Conservation (phyloP, 1,139 yeast species). For the Kodamaea anthophila region DNA sequence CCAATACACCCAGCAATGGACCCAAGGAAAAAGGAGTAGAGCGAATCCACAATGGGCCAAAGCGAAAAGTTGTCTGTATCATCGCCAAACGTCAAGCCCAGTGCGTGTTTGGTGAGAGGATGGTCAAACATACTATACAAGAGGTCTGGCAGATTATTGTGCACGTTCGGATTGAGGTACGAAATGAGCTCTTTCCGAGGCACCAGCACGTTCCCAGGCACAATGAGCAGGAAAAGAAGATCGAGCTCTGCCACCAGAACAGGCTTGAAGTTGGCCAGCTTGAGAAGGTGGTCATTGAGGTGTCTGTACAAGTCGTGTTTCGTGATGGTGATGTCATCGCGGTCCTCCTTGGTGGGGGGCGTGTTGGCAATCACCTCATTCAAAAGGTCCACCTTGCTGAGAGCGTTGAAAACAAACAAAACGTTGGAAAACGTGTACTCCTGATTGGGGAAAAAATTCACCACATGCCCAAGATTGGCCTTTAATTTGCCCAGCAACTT, state of each 20-base stretch:
- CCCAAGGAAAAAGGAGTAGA: constrained; percentile 84
- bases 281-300: constrained; percentile 46
- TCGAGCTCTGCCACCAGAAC: constrained; percentile 39
- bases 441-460: constrained; percentile 30
- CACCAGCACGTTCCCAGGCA: constrained; percentile 38
- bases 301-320: constrained; percentile 38
- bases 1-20: constrained; percentile 97
- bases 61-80: constrained; percentile 39
- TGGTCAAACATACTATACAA: constrained; percentile 39
- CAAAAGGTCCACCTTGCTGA: constrained; percentile 42
- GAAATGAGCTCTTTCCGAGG: constrained; percentile 49
- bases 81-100: constrained; percentile 20
- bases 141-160: constrained; percentile 27
- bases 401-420: constrained; percentile 38
- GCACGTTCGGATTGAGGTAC: constrained; percentile 41
- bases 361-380: constrained; percentile 58
- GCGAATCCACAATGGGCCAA: constrained; percentile 70
- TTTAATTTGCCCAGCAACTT: constrained; percentile 37
- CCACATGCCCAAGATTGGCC: constrained; percentile 28
- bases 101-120: constrained; percentile 24
- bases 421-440: constrained; percentile 38
- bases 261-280: constrained; percentile 47
- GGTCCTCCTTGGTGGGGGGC: constrained; percentile 40
- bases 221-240: constrained; percentile 42
- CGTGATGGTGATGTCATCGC: constrained; percentile 40